phyloP scores from a whole-genome alignment of 2,329 filamentous ascomycete species.

The Chaetomium olivaceum region DNA sequence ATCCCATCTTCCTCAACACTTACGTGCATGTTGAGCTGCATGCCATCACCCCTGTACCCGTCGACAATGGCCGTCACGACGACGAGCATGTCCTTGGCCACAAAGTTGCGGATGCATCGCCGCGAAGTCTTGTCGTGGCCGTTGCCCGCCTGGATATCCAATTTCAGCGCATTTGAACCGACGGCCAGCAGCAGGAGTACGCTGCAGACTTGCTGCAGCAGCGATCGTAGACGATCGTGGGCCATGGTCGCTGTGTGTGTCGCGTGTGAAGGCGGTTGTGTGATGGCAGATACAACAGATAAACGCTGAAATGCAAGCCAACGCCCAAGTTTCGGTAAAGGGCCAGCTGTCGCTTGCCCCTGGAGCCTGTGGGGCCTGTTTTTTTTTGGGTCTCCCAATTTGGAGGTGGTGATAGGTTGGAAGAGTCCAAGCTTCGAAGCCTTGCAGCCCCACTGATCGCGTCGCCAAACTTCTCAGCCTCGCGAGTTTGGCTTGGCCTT shows the following conservation, averaged over 20 bases:
- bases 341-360: conserved; percentile 34
- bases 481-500: conserved; percentile 17
- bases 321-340: conserved; percentile 4
- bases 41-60: conserved; percentile 87
- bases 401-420: background rate
- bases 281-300: conserved; percentile 7
- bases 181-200: conserved; percentile 57
- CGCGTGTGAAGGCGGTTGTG: conserved; percentile 3
- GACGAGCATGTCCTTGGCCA: conserved; percentile 85
- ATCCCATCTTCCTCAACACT: conserved; percentile 36
- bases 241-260: conserved; percentile 46
- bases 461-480: conserved; percentile 28
- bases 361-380: conserved; percentile 11
- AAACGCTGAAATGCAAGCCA: background rate
- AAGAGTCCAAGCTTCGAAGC: conserved; percentile 10
- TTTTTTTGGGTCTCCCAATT: conserved; percentile 17
- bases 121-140: conserved; percentile 63
- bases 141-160: conserved; percentile 77
- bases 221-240: conserved; percentile 47
- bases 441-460: conserved; percentile 26
- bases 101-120: conserved; percentile 96
- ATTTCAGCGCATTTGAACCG: conserved; percentile 74
- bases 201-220: conserved; percentile 61
- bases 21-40: conserved; percentile 92
- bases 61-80: conserved; percentile 89